Evolutionary conservation across 768 basidiomycete genomes (phyloP), one percentile per base, ranked within the genome.

Genomic region (Agrocybe praecox): DNA sequence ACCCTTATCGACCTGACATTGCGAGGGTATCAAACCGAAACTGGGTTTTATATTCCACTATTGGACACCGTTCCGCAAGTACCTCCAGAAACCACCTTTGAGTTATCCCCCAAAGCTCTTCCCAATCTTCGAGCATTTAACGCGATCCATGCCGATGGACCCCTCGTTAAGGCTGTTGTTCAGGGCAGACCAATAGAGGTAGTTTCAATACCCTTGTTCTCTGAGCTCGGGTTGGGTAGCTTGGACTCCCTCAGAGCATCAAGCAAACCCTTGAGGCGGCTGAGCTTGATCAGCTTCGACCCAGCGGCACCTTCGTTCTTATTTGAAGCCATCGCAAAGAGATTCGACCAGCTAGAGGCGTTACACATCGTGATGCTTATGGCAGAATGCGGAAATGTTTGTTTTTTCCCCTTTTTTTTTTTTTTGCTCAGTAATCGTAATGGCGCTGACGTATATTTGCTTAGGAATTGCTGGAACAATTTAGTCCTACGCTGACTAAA

Each of bases 271-370:
- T 63, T 87, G 53, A 72, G 68, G 50, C 74, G 83, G 59, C 70
- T 87, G 36, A 88, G 83, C 22, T 71, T 86, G 23, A 81, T 87
- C 72, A 80, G 81, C 36, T 82, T 87, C 48, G 86, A 86, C 58
- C 69, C 77, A 3, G 64, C 69, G 1, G 72, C 78, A 0, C 80
- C 81, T 12, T 65, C 70, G 1, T 69, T 72, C 49, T 69, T 88
- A 50, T 68, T 88, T 21, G 59, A 71, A 2, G 78, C 81, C 48
- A 72, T 88, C 3, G 75, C 81, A 10, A 56, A 62, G 44, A 74
- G 82, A 5, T 72, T 87, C 5, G 77, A 79, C 0, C 51, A 73
- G 32, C 69, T 89, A 47, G 84, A 88, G 64, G 84, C 85, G 1
- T 67, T 88, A 26, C 85, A 88, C 62, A 70, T 88, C 26, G 84